Conservation (phyloP, 768 basidiomycete species). For the Goffeauzyma gilvescens region DNA sequence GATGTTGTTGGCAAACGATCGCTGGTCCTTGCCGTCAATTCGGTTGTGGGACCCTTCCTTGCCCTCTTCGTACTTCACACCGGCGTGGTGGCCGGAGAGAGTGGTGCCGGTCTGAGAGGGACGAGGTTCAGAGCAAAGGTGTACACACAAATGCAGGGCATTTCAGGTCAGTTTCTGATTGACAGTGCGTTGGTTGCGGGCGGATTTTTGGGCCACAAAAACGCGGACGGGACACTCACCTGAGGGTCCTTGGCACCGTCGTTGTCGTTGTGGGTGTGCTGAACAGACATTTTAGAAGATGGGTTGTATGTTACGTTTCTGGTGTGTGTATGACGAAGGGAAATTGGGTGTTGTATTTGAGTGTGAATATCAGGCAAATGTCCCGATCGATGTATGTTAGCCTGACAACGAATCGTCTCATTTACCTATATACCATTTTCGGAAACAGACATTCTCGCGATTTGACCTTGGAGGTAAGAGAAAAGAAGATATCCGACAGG, state of each 20-base stretch:
- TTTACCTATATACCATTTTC: too few relatives aligned
- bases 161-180: too few relatives aligned
- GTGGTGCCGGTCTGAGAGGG: slow-evolving; percentile 11
- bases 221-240: slow-evolving; percentile 9
- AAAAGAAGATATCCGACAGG: too few relatives aligned
- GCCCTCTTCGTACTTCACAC: slow-evolving; percentile 12
- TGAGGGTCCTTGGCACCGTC: slow-evolving; percentile 24
- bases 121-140: neutral
- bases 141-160: neutral
- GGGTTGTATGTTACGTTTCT: too few relatives aligned
- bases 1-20: slow-evolving; percentile 24
- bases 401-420: too few relatives aligned
- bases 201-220: neutral
- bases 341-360: too few relatives aligned
- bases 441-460: too few relatives aligned
- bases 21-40: slow-evolving; percentile 26
- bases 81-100: slow-evolving; percentile 24
- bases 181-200: neutral
- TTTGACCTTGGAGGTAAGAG: too few relatives aligned
- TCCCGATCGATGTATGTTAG: too few relatives aligned
- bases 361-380: too few relatives aligned
- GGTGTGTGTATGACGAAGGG: too few relatives aligned
- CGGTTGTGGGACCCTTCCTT: slow-evolving; percentile 13
- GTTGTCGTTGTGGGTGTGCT: slow-evolving; percentile 8
- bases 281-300: slow-evolving; percentile 6